Base-by-base conservation (phyloP, 805 yeast species). In the Priceomyces carsonii region DNA sequence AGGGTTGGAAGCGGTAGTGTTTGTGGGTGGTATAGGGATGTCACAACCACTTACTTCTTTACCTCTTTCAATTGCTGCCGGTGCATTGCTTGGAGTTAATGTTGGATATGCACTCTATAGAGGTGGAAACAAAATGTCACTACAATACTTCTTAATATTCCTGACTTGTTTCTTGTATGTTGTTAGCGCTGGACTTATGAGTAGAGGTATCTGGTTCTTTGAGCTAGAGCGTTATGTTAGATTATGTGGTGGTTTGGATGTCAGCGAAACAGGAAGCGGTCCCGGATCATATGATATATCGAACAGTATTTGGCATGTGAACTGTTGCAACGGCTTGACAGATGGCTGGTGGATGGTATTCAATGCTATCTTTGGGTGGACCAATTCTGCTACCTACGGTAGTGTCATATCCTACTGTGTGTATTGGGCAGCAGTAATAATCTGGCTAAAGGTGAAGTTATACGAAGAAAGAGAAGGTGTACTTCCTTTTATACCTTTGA, bases 271-370 rank as follows among this genome's bases (percentile, higher is more conserved):
- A 1, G 97, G 97, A 2, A 82, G 83, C 25, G 97, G 97, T 0
- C 96, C 96, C 0, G 97, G 97, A 0, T 84, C 95, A 0, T 89
- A 89, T 53, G 95, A 89, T 51, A 81, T 89, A 15, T 46, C 75
- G 14, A 75, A 71, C 31, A 80, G 93, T 5, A 80, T 89, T 2
- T 89, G 97, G 97, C 97, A 89, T 57, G 95, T 89, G 17, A 87
- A 89, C 61, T 88, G 96, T 59, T 89, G 97, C 63, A 88, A 88
- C 57, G 95, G 95, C 16, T 83, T 85, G 47, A 84, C 76, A n/a
- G 96, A 89, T 52, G 95, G 95, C 3, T 79, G 82, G 20, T 89
- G 95, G 95, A 87, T 88, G 95, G 67, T 89, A 22, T 71, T 85
- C 50, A 87, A 90, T 22, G 96, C 95, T 1, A 68, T 89, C 4